A percentile compares a stretch with the other conserved stretches of the same genome.
Evolutionary conservation across 352 stramenopile species (phyloP).

Genomic region (Globisporangium splendens): DNA sequence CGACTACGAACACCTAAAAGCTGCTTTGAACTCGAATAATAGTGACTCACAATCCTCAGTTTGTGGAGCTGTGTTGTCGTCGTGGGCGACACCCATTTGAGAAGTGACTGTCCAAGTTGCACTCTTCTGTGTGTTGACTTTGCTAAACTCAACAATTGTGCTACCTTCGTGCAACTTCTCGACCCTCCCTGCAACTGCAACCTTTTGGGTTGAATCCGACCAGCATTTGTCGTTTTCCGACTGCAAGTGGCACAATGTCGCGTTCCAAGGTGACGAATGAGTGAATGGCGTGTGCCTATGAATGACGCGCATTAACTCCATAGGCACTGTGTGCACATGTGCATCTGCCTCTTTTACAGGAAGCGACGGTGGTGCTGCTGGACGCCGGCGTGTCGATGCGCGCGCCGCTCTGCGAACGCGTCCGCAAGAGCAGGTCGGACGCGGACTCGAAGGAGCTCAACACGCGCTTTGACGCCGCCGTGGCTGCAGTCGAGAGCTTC

Average conservation of each 20-base stretch:
- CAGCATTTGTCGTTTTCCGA: too few relatives aligned
- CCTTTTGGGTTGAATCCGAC: not conserved
- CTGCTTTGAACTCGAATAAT: too few relatives aligned
- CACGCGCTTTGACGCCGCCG: slow-evolving; percentile 59
- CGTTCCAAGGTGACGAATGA: slow-evolving; percentile 6
- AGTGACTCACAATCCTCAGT: too few relatives aligned
- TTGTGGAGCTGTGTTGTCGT: too few relatives aligned
- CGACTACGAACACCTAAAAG: too few relatives aligned
- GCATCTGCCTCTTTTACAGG: slow-evolving; percentile 20
- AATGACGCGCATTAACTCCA: too few relatives aligned
- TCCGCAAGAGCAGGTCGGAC: slow-evolving; percentile 7
- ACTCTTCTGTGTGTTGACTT: too few relatives aligned
- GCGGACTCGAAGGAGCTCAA: slow-evolving; percentile 18
- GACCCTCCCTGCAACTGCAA: too few relatives aligned
- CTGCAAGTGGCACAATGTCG: not conserved
- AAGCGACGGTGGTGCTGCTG: slow-evolving; percentile 65
- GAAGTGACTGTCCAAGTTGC: too few relatives aligned
- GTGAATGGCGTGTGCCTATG: too few relatives aligned
- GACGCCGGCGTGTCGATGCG: slow-evolving; percentile 67
- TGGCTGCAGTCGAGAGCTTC: slow-evolving; percentile 53
- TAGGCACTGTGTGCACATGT: not conserved
- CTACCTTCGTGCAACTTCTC: not conserved
- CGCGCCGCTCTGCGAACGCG: slow-evolving; percentile 41
- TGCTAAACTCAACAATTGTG: too few relatives aligned
- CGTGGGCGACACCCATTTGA: too few relatives aligned